Evolutionary conservation across 2,329 filamentous ascomycete genomes (phyloP).

Genomic region (Trichoderma asperellum): DNA sequence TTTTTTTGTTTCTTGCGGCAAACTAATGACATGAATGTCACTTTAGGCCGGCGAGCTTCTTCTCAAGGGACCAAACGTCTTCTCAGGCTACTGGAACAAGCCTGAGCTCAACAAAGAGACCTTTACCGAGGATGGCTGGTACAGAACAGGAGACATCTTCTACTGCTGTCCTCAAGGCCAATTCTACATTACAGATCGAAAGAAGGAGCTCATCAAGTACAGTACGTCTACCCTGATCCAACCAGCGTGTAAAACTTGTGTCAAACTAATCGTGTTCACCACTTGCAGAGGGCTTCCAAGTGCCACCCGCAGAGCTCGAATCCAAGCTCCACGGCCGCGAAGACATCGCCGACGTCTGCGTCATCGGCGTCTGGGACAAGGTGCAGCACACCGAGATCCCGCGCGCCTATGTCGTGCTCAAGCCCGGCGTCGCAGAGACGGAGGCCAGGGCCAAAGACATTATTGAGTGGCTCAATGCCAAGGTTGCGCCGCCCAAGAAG

Average conservation of each 20-base stretch:
- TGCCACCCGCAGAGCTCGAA: conserved; percentile 69
- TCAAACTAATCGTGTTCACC: background rate
- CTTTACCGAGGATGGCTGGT: conserved; percentile 78
- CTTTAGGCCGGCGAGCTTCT: conserved; percentile 67
- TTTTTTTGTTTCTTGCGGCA: background rate
- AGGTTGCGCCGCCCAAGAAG: conserved; percentile 68
- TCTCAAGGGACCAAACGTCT: conserved; percentile 79
- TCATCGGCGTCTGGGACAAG: conserved; percentile 63
- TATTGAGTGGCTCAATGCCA: conserved; percentile 51
- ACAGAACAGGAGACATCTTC: conserved; percentile 88
- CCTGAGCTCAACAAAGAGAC: conserved; percentile 70
- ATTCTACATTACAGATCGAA: conserved; percentile 88
- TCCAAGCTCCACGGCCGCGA: conserved; percentile 50
- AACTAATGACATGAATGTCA: background rate
- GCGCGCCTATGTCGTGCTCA: conserved; percentile 48
- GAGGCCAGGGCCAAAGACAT: conserved; percentile 44
- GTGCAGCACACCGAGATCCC: conserved; percentile 70
- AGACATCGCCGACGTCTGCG: conserved; percentile 62
- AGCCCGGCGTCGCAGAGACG: conserved; percentile 43
- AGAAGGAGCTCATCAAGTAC: conserved; percentile 67
- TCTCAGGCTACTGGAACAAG: conserved; percentile 78
- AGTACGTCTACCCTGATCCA: conserved; percentile 44
- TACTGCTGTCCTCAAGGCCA: conserved; percentile 77
- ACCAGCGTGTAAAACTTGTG: conserved; percentile 27
- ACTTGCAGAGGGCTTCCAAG: conserved; percentile 65